Conservation (phyloP, 2,329 filamentous ascomycete genomes). For the Cladosporium sp. region DNA sequence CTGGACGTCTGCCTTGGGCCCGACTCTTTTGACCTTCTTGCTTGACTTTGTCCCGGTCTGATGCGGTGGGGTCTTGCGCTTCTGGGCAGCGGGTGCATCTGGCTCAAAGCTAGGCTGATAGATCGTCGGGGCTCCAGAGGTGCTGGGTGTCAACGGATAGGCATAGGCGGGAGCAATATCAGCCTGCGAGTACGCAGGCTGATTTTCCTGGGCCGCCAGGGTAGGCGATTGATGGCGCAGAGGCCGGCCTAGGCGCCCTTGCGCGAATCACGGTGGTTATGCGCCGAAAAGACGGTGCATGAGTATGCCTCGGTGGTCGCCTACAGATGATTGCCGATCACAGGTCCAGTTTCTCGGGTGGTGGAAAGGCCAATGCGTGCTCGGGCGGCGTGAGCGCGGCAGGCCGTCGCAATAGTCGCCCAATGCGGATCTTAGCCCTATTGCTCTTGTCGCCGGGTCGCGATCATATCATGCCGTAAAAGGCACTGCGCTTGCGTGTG, state of each 20-base stretch:
- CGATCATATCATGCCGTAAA: neutral
- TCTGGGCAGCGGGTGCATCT: slow-evolving; percentile 13
- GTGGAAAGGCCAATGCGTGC: neutral
- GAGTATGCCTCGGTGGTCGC: neutral
- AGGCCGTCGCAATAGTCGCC: neutral
- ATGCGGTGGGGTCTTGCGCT: slow-evolving; percentile 24
- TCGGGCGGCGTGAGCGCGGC: neutral
- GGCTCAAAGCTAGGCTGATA: slow-evolving; percentile 11
- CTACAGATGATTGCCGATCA: slow-evolving; percentile 1
- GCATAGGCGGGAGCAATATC: slow-evolving; percentile 64
- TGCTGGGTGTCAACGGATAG: slow-evolving; percentile 16
- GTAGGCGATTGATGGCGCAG: slow-evolving; percentile 14
- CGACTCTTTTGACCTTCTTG: slow-evolving; percentile 29
- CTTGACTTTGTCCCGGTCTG: slow-evolving; percentile 20
- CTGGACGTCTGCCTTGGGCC: slow-evolving; percentile 22
- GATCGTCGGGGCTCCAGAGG: slow-evolving; percentile 13
- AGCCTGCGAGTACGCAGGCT: slow-evolving; percentile 74
- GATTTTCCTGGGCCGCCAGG: slow-evolving; percentile 36
- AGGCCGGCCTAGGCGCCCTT: slow-evolving; percentile 4
- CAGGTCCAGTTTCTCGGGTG: slow-evolving; percentile 1
- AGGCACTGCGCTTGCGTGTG: neutral
- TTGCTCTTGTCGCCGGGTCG: neutral
- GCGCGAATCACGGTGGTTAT: slow-evolving; percentile 8
- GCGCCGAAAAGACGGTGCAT: neutral
- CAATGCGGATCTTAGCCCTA: slow-evolving; percentile 4